Evolutionary conservation across 306 rosid genomes (phyloP).

Genomic region (Ammopiptanthus mongolicus): DNA sequence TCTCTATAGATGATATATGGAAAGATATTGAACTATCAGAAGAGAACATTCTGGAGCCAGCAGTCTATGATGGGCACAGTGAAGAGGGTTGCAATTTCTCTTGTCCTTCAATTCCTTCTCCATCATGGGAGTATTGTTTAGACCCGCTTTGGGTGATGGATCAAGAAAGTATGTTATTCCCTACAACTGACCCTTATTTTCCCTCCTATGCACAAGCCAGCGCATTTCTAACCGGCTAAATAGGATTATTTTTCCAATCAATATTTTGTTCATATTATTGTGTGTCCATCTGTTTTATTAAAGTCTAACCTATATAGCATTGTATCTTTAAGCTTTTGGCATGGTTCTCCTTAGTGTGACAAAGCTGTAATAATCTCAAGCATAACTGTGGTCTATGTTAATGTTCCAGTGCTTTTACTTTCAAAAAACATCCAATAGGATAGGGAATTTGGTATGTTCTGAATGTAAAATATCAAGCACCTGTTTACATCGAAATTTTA

Average conservation of each 20-base stretch:
- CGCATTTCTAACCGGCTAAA: slow-evolving; percentile 49
- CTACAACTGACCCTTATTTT: slow-evolving; percentile 41
- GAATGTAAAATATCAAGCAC: slow-evolving; percentile 45
- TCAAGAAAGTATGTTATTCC: slow-evolving; percentile 51
- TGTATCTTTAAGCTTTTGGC: slow-evolving; percentile 39
- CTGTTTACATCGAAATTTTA: slow-evolving; percentile 13
- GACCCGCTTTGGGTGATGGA: slow-evolving; percentile 66
- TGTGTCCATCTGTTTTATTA: slow-evolving; percentile 19
- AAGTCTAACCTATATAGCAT: slow-evolving; percentile 43
- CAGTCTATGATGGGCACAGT: slow-evolving; percentile 24
- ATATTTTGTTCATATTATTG: slow-evolving; percentile 45
- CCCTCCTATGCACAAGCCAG: slow-evolving; percentile 30
- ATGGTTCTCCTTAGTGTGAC: slow-evolving; percentile 27
- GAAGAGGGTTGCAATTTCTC: slow-evolving; percentile 42
- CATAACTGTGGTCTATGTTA: slow-evolving; percentile 28
- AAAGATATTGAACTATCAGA: slow-evolving; percentile 61
- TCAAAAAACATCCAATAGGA: slow-evolving; percentile 31
- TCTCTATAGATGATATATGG: slow-evolving; percentile 94
- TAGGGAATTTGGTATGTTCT: slow-evolving; percentile 22
- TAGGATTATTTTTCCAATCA: slow-evolving; percentile 38
- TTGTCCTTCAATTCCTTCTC: slow-evolving; percentile 36
- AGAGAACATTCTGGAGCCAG: slow-evolving; percentile 31
- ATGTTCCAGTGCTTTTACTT: slow-evolving; percentile 38
- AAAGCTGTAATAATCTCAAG: slow-evolving; percentile 40
- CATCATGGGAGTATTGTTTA: slow-evolving; percentile 55